Conservation (phyloP, 176 grass and related monocot genomes). For the Puya raimondii region DNA sequence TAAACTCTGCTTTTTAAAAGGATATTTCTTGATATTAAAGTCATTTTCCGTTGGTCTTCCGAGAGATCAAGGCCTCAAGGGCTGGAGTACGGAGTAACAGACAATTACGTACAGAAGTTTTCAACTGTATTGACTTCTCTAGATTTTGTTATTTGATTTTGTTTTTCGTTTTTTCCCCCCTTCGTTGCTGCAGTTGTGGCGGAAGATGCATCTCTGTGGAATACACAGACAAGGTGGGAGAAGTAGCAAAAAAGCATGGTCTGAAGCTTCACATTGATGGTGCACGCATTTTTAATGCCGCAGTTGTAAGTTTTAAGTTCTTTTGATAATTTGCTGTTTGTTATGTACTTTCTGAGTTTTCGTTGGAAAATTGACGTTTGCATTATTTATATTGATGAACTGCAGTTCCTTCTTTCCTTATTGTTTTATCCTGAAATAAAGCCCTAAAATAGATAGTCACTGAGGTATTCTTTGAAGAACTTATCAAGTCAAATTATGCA, state of each 20-base stretch:
- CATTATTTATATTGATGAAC: neutral
- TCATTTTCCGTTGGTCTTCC: too few relatives aligned
- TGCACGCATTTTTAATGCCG: slow-evolving; percentile 93
- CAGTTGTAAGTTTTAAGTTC: slow-evolving; percentile 51
- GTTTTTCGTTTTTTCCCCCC: too few relatives aligned
- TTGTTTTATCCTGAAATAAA: neutral
- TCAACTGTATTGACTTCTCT: too few relatives aligned
- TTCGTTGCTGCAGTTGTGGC: slow-evolving; percentile 53
- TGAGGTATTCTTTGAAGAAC: neutral
- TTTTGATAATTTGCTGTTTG: neutral
- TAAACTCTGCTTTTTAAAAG: too few relatives aligned
- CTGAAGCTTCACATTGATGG: slow-evolving; percentile 95
- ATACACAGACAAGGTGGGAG: slow-evolving; percentile 77
- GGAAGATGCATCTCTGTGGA: slow-evolving; percentile 67
- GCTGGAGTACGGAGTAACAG: too few relatives aligned
- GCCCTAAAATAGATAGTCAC: neutral
- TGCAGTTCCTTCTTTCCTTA: neutral
- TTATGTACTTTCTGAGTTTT: neutral
- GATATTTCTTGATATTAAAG: too few relatives aligned
- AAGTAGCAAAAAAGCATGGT: slow-evolving; percentile 54
- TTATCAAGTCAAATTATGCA: neutral
- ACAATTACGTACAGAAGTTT: too few relatives aligned
- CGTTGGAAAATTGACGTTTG: neutral
- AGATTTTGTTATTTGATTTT: too few relatives aligned
- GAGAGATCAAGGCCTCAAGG: too few relatives aligned